Evolutionary conservation across 352 stramenopile genomes (phyloP).

Genomic region (Phytophthora litchii): DNA sequence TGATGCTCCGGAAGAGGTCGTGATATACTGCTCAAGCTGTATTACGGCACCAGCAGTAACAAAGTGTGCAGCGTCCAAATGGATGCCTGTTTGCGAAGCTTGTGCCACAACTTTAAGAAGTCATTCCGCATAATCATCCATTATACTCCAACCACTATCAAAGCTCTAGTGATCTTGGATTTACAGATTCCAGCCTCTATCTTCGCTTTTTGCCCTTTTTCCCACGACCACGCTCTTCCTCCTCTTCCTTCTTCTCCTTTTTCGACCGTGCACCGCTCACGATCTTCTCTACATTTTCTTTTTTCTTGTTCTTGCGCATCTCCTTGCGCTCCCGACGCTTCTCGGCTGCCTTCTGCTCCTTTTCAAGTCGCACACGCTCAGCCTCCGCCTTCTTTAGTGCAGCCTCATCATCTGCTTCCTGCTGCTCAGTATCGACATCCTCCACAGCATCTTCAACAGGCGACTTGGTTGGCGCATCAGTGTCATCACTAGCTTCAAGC

Average conservation of each 20-base stretch:
- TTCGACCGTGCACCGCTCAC: constrained; percentile 51
- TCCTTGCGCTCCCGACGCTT: constrained; percentile 85
- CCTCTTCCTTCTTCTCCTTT: constrained; percentile 40
- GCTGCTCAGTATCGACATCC: constrained; percentile 27
- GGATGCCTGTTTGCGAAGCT: constrained; percentile 79
- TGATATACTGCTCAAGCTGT: constrained; percentile 78
- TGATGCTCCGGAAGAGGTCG: constrained; percentile 36
- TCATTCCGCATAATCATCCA: constrained; percentile 22
- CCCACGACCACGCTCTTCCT: constrained; percentile 36
- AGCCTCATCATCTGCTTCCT: constrained; percentile 42
- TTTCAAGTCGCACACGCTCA: constrained; percentile 63
- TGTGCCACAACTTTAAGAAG: constrained; percentile 59
- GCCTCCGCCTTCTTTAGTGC: constrained; percentile 41
- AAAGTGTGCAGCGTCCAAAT: constrained; percentile 85
- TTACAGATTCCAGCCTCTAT: constrained; percentile 17
- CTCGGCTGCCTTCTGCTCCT: constrained; percentile 78
- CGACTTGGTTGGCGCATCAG: constrained; percentile 3
- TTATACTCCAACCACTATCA: neutral
- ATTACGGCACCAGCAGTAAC: constrained; percentile 54
- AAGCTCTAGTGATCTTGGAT: constrained; percentile 4
- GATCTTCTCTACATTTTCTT: constrained; percentile 79
- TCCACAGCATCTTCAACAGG: constrained; percentile 17
- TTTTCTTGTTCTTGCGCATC: constrained; percentile 82
- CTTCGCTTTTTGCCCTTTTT: constrained; percentile 50
- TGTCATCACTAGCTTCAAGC: constrained; percentile 1